Conservation (phyloP, 2,329 filamentous ascomycete species). For the Eutypella sp. region DNA sequence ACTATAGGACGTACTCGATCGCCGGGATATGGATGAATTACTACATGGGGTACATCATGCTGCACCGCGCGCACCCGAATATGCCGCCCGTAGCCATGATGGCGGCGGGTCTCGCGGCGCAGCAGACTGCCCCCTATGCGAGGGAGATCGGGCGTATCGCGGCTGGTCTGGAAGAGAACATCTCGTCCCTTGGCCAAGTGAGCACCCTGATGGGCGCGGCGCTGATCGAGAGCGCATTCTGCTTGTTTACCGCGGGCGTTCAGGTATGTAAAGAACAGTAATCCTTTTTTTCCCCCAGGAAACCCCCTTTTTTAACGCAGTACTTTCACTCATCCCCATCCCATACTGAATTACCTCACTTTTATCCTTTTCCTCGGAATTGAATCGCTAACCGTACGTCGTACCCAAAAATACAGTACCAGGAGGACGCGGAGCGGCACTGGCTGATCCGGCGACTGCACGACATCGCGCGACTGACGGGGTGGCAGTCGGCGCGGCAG, state of each 20-base stretch:
- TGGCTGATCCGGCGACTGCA: conserved; percentile 73
- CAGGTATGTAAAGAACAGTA: conserved; percentile 52
- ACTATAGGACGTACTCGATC: conserved; percentile 84
- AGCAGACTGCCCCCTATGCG: conserved; percentile 65
- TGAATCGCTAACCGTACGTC: too few species aligned
- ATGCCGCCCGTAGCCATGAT: conserved; percentile 92
- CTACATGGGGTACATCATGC: conserved; percentile 76
- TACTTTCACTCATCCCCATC: too few species aligned
- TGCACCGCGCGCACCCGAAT: conserved; percentile 76
- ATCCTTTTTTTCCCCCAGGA: background rate
- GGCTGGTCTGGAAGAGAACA: conserved; percentile 61
- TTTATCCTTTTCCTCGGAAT: too few species aligned
- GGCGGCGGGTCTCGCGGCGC: conserved; percentile 73
- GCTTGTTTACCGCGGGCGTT: conserved; percentile 81
- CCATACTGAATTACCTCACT: too few species aligned
- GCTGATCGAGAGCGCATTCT: conserved; percentile 76
- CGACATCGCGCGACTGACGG: conserved; percentile 73
- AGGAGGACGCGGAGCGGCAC: conserved; percentile 63
- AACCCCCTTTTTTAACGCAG: background rate
- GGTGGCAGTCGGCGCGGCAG: conserved; percentile 78
- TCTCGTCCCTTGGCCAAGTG: conserved; percentile 50
- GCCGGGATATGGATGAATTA: conserved; percentile 84
- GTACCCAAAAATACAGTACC: too few species aligned
- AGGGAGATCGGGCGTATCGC: conserved; percentile 75
- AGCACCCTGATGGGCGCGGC: conserved; percentile 76